phyloP scores from a whole-genome alignment of 2,329 filamentous ascomycete species.

The Setomelanomma holmii region DNA sequence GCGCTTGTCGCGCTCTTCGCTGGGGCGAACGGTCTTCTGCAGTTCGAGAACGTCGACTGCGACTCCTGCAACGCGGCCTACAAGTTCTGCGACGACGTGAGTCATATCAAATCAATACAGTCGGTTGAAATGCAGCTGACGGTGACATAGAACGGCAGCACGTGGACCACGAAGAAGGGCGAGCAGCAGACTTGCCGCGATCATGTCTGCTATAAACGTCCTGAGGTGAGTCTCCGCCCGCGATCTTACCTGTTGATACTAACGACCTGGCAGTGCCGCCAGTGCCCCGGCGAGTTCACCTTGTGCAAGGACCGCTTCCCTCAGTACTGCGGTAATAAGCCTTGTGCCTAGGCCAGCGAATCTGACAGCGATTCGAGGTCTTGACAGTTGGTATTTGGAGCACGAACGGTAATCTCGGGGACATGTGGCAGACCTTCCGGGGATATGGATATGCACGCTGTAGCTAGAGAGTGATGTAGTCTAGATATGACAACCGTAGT shows the following conservation, averaged over 20 bases:
- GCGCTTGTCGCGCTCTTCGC: conserved; percentile 2
- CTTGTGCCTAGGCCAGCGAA: not conserved
- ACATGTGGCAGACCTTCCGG: not conserved
- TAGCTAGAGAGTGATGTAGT: not conserved
- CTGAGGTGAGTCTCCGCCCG: conserved; percentile 1
- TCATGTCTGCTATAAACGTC: conserved; percentile 18
- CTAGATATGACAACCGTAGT: not conserved
- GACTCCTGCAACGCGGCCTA: conserved; percentile 7
- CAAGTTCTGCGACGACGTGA: conserved; percentile 20
- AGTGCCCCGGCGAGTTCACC: conserved; percentile 3
- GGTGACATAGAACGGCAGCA: conserved; percentile 16
- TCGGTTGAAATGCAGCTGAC: not conserved
- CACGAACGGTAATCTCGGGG: not conserved
- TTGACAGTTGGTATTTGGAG: not conserved
- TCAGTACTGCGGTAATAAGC: not conserved
- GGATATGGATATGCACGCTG: not conserved
- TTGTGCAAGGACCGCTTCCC: not conserved
- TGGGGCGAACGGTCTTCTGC: not conserved
- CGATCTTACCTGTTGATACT: not conserved
- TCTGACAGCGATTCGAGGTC: too few species aligned
- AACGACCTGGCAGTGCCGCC: not conserved
- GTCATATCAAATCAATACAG: not conserved
- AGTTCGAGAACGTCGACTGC: conserved; percentile 9
- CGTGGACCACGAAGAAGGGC: conserved; percentile 9
- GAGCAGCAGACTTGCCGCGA: conserved; percentile 21